Evolutionary conservation across 352 stramenopile species (phyloP), one percentile per base, ranked within the genome.

Genomic region (Phytophthora hibernalis): DNA sequence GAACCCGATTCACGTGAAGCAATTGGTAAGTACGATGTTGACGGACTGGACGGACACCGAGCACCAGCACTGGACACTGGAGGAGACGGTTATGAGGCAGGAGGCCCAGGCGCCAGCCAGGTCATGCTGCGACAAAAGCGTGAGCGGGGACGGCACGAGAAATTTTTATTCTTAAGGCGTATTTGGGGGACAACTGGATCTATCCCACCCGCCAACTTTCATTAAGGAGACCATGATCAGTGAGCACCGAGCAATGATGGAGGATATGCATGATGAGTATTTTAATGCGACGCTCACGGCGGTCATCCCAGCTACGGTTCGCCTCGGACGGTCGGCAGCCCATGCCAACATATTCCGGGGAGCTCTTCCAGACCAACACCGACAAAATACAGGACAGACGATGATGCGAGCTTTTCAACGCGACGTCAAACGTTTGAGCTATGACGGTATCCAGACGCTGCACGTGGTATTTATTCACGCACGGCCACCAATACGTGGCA

Each of bases 191-290:
- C 12, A 20, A 5, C 45, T 53, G 8, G 45, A 53, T 12, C 45
- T 53, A 1, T 24, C 45, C 1, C 45, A 53, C 22, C 45, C 45
- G 10, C 45, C 45, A 3, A 53, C 38, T 11, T 53, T 37, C 8
- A 38, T 53, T 12, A 53, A 53, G 22, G 45, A 53, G 15, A 37
- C 38, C 12, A 20, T 53, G 11, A 37, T 53, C 12, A 15, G 22
- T n/a, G 45, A 53, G n/a, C 45, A 53, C 13, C 21, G 45, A 5
- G 45, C 45, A 1, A 38, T 53, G 24, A 20, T 53, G 1, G 45
- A 53, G 11, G 45, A 53, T 12, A 22, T 38, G 10, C 45, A 53
- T 22, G 45, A 53, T 13, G 7, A 0, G 0, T 22, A 53, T 1
- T 37, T 53, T 24, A 53, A 53, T 21, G 22, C n/a, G 0, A 37